Evolutionary conservation across 331 rosid genomes (phyloP).

Genomic region (Ulmus americana): DNA sequence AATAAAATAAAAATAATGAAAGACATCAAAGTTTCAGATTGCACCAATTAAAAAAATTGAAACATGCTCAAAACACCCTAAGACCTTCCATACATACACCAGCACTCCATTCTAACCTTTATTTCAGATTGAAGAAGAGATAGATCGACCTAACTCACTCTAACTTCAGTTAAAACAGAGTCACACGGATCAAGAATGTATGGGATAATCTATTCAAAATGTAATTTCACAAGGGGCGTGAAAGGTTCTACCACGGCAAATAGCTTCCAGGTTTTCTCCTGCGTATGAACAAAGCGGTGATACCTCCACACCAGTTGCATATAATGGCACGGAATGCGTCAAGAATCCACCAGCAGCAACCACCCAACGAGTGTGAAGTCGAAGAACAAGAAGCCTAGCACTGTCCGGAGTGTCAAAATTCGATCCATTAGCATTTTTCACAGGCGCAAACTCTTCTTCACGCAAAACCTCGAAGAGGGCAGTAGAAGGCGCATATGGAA

Average conservation of each 20-base stretch:
- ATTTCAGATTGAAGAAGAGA: not conserved
- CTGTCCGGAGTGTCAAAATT: constrained; percentile 92
- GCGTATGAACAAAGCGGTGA: constrained; percentile 88
- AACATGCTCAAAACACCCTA: not conserved
- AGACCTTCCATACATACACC: not conserved
- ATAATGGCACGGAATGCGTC: constrained; percentile 92
- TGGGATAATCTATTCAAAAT: constrained; percentile 36
- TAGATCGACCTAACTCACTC: not conserved
- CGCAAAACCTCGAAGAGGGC: constrained; percentile 95
- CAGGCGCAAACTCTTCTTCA: constrained; percentile 97
- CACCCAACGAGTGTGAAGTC: constrained; percentile 97
- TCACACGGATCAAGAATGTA: not conserved
- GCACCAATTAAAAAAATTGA: not conserved
- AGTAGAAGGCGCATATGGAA: constrained; percentile 94
- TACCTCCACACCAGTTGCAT: constrained; percentile 94
- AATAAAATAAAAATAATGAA: too few relatives aligned
- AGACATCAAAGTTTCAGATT: not conserved
- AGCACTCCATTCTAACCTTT: not conserved
- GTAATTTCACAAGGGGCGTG: constrained; percentile 99
- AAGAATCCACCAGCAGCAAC: constrained; percentile 97
- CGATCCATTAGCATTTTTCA: constrained; percentile 86
- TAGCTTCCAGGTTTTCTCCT: constrained; percentile 89
- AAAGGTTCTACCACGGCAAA: constrained; percentile 95
- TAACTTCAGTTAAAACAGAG: not conserved
- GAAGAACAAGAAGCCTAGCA: constrained; percentile 84